Conservation (phyloP, 495 filamentous ascomycete genomes). For the Xylaria acuta region DNA sequence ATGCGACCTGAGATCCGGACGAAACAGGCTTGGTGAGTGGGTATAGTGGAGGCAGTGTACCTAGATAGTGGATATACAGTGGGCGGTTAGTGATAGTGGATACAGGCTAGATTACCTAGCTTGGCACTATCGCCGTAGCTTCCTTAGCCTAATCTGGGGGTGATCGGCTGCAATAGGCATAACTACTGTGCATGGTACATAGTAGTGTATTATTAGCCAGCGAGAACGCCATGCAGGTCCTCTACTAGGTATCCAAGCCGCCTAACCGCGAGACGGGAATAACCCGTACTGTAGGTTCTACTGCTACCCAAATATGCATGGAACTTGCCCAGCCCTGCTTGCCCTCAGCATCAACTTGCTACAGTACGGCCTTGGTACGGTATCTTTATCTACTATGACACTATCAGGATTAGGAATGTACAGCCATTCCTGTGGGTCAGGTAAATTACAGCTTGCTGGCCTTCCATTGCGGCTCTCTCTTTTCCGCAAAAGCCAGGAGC, state of each 20-base stretch:
- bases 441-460: slow-evolving; percentile 35
- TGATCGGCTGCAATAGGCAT: slow-evolving; percentile 5
- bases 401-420: background rate
- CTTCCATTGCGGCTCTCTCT: slow-evolving; percentile 48
- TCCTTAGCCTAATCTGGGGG: slow-evolving; percentile 12
- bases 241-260: too few relatives aligned
- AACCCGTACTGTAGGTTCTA: background rate
- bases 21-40: background rate
- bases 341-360: background rate
- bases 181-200: too few relatives aligned
- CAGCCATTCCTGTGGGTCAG: background rate
- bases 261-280: background rate
- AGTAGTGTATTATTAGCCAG: background rate
- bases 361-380: background rate
- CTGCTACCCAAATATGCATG: background rate
- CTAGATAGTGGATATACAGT: background rate
- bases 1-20: background rate
- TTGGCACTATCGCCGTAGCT: background rate
- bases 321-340: background rate
- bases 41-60: background rate
- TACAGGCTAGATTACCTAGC: background rate
- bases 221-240: background rate
- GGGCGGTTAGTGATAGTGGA: too few relatives aligned
- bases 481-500: slow-evolving; percentile 47
- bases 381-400: background rate